phyloP scores from a whole-genome alignment of 1,284 basidiomycete species.

The Leccinum pachyderme region DNA sequence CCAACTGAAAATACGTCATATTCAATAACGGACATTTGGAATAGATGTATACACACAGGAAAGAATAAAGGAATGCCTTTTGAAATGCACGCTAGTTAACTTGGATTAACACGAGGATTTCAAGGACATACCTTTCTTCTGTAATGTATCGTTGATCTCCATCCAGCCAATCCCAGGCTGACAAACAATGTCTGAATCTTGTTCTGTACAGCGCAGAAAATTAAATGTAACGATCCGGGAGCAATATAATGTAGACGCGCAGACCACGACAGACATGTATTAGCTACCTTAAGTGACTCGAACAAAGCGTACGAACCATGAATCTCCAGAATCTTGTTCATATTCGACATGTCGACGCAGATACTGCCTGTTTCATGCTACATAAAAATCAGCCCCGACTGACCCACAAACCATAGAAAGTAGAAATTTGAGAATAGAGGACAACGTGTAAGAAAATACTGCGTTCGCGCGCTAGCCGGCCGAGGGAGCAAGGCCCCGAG shows the following conservation, averaged over 20 bases:
- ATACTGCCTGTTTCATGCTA: constrained; percentile 67
- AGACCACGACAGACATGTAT: background rate
- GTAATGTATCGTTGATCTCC: constrained; percentile 77
- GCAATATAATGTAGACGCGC: background rate
- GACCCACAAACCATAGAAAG: background rate
- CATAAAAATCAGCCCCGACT: constrained; percentile 7
- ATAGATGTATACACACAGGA: constrained; percentile 53
- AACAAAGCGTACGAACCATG: constrained; percentile 49
- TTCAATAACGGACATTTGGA: background rate
- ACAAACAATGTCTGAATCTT: constrained; percentile 78
- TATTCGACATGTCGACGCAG: constrained; percentile 80
- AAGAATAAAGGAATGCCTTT: constrained; percentile 80
- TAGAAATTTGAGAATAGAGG: background rate
- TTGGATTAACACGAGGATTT: background rate
- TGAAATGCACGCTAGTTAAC: background rate
- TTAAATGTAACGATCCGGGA: background rate
- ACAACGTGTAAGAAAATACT: background rate
- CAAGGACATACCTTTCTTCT: constrained; percentile 49
- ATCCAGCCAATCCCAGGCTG: constrained; percentile 88
- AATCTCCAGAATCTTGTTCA: constrained; percentile 82
- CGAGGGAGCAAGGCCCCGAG: background rate
- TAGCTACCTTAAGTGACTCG: background rate
- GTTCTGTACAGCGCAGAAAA: constrained; percentile 43
- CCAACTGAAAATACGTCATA: constrained; percentile 47
- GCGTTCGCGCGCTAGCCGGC: background rate